Base-by-base conservation (phyloP, 2,329 filamentous ascomycete genomes). In the Tetracladium maxilliforme region DNA sequence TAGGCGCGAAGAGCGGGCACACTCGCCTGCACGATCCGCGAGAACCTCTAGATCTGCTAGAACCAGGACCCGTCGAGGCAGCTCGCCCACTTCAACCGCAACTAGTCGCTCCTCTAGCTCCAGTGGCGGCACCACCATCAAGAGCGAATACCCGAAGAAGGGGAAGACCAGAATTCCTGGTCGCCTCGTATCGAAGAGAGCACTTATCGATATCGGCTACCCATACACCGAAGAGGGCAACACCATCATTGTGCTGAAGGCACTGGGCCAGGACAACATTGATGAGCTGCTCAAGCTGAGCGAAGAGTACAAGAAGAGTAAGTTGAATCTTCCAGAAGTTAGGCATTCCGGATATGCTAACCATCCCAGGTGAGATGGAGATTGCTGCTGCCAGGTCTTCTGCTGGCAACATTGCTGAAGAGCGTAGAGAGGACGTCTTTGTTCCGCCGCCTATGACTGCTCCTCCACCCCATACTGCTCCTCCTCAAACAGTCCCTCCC, bases 91-190 rank as follows among this genome's bases (percentile, higher is more conserved):
- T 12, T 45, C 49, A 7, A 55, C 63, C 8, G 58, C 52, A 1
- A 54, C 49, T 28, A 46, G 31, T 8, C 53, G 51, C 21, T 63
- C 55, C 30, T 52, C 45, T 8, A 56, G 52, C 5, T 56, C 51
- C 10, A 61, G 58, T 40, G 61, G 52, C 27, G 43, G 42, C 25
- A 40, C 36, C 32, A 58, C 59, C 7, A 47, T 61, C n/a, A 61
- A 56, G 41, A 68, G 56, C 48, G 64, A 73, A 29, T 82, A 79
- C 35, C 77, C 78, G 7, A 79, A 80, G 54, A 84, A 78, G 48
- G 86, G 86, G 40, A 92, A 86, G 62, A 94, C 86, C 10, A 72
- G 80, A 38, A 84, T 94, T 47, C 86, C 86, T 1, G 72, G 70
- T 30, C 69, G 77, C 29, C 59, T 93, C 31, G 81, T 92, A 10